Percentiles rank a stretch among this genome's conserved stretches.
Evolutionary conservation across 1,139 yeast species (phyloP).

Genomic region (Yamadazyma trypodendri): DNA sequence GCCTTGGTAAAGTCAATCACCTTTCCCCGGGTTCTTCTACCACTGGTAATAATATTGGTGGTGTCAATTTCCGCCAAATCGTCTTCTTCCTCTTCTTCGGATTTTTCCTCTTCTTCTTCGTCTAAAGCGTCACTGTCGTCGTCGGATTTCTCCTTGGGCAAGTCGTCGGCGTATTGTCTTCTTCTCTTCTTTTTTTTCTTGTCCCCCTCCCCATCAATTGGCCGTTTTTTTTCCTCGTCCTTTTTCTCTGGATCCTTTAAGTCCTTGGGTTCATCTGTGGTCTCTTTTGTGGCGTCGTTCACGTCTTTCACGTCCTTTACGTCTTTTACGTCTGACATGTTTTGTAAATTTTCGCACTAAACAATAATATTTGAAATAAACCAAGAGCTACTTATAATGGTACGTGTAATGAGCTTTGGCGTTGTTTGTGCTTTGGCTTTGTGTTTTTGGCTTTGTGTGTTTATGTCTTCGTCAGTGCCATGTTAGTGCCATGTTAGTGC

Average conservation of each 20-base stretch:
- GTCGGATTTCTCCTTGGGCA: constrained; percentile 43
- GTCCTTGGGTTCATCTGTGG: constrained; percentile 5
- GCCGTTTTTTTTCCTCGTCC: constrained; percentile 15
- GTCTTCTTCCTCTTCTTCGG: constrained; percentile 72
- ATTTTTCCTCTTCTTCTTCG: constrained; percentile 47
- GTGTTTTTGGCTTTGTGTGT: background rate
- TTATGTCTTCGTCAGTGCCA: too few relatives aligned
- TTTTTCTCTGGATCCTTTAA: constrained; percentile 8
- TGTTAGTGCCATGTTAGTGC: too few relatives aligned
- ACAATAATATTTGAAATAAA: background rate
- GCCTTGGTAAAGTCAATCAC: constrained; percentile 85
- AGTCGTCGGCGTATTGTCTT: constrained; percentile 50
- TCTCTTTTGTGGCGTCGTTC: constrained; percentile 3
- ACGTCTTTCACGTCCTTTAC: constrained; percentile 2
- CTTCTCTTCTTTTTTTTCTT: constrained; percentile 45
- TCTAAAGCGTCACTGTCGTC: constrained; percentile 60
- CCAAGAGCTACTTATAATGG: constrained; percentile 4
- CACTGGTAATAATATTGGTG: constrained; percentile 76
- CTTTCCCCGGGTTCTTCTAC: constrained; percentile 90
- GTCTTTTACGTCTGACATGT: constrained; percentile 9
- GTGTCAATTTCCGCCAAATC: constrained; percentile 82
- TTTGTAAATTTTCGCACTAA: constrained; percentile 3
- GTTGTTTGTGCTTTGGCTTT: too few relatives aligned
- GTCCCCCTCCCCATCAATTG: constrained; percentile 21
- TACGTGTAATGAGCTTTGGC: constrained; percentile 1